Percentiles rank a stretch among this genome's conserved stretches.
These are phyloP conservation scores for Fusarium siculi DNA, from an alignment of 2,329 filamentous ascomycete genomes.

Conservation along the genomic window DNA sequence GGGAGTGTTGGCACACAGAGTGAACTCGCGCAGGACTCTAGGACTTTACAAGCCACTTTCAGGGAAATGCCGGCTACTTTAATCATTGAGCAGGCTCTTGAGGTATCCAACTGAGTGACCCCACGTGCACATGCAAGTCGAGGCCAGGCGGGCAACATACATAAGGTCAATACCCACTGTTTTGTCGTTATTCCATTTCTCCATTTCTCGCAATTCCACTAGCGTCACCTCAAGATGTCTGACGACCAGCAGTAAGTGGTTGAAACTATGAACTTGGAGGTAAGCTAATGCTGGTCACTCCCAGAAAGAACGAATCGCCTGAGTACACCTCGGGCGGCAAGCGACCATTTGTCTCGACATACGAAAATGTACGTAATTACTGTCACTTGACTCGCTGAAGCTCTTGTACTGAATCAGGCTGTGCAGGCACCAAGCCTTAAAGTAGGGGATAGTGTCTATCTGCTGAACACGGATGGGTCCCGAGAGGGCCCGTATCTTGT, in stretches of 20 bases:
- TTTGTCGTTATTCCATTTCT: not conserved
- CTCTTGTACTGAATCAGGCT: not conserved
- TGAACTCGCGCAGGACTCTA: not conserved
- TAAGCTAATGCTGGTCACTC: not conserved
- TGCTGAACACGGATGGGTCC: not conserved
- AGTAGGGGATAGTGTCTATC: conserved; percentile 3
- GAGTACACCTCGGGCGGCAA: not conserved
- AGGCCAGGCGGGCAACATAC: not conserved
- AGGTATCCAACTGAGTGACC: not conserved
- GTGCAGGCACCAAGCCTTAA: not conserved
- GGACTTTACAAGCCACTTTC: not conserved
- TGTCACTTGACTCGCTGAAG: not conserved
- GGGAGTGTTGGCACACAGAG: not conserved
- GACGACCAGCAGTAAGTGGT: not conserved
- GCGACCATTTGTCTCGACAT: not conserved
- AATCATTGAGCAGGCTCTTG: not conserved
- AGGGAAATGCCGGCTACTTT: not conserved
- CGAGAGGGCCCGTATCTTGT: conserved; percentile 2
- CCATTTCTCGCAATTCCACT: not conserved
- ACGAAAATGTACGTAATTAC: not conserved
- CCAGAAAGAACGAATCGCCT: not conserved
- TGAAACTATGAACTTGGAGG: not conserved
- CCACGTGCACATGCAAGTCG: not conserved
- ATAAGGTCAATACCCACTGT: not conserved
- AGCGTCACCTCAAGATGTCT: not conserved